phyloP scores from a whole-genome alignment of 495 filamentous ascomycete genomes.

The Xylaria cubensis region DNA sequence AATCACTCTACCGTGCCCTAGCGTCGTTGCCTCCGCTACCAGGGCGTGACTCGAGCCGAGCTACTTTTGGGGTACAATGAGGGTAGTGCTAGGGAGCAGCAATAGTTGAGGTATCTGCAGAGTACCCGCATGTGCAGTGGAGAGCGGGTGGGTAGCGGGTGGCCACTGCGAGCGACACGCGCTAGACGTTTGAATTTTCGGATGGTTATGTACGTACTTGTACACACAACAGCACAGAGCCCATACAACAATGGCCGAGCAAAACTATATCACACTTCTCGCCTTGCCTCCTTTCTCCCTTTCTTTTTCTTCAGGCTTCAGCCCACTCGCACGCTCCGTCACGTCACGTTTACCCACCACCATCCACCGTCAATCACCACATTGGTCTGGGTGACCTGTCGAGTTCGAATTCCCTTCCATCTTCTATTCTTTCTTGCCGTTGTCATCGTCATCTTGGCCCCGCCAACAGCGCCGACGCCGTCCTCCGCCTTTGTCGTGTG shows the following conservation, averaged over 20 bases:
- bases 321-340: constrained; percentile 44
- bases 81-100: neutral
- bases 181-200: constrained; percentile 20
- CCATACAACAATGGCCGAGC: neutral
- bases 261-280: constrained; percentile 5
- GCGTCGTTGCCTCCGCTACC: neutral
- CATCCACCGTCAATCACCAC: constrained; percentile 45
- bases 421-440: constrained; percentile 42
- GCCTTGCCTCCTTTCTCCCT: constrained; percentile 43
- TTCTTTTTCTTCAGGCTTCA: constrained; percentile 41
- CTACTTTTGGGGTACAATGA: neutral
- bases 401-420: constrained; percentile 42
- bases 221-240: neutral
- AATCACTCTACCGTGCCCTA: neutral
- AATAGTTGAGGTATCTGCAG: neutral
- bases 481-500: constrained; percentile 22
- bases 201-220: neutral
- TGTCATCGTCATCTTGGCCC: constrained; percentile 15
- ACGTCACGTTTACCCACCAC: constrained; percentile 41
- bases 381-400: constrained; percentile 45
- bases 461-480: constrained; percentile 3
- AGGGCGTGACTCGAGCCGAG: constrained; percentile 8
- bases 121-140: neutral
- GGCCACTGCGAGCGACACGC: constrained; percentile 10
- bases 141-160: neutral